A percentile compares a stretch with the other conserved stretches of the same genome.
Evolutionary conservation across 192 early-diverging fungal genomes (phyloP).

Genomic region (Coemansia sp.): DNA sequence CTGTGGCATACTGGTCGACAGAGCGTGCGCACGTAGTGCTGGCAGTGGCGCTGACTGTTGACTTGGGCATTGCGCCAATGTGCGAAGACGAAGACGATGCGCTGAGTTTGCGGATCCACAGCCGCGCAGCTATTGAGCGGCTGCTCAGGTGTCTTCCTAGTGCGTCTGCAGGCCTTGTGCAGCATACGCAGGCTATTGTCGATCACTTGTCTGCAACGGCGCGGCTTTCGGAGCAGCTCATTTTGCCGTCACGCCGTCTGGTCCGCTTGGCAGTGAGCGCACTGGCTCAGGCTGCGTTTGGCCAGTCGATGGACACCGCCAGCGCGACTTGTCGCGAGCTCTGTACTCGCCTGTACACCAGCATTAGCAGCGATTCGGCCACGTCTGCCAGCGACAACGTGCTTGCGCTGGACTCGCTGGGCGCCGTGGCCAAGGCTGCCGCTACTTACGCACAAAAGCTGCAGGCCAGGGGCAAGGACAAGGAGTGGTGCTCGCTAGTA

Average conservation of each 20-base stretch:
- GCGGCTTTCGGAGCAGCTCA: background rate
- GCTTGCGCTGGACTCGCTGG: constrained; percentile 18
- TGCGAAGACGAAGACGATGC: background rate
- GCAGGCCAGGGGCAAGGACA: background rate
- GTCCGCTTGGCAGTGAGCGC: constrained; percentile 1
- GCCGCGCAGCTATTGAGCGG: constrained; percentile 17
- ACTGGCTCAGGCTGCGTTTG: constrained; percentile 21
- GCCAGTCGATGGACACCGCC: constrained; percentile 1
- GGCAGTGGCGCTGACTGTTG: constrained; percentile 22
- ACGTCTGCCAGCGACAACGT: background rate
- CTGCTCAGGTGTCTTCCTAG: constrained; percentile 6
- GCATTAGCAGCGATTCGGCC: background rate
- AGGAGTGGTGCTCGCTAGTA: constrained; percentile 20
- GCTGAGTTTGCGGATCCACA: constrained; percentile 2
- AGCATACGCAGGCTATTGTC: background rate
- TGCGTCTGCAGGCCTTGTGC: background rate
- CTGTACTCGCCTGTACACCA: constrained; percentile 9
- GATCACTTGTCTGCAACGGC: constrained; percentile 14
- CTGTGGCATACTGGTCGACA: constrained; percentile 29
- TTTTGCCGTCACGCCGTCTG: constrained; percentile 12
- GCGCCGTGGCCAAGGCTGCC: constrained; percentile 9
- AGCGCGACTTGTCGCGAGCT: constrained; percentile 23
- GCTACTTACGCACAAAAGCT: constrained; percentile 9
- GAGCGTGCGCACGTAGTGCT: constrained; percentile 15
- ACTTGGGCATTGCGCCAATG: constrained; percentile 13